These are phyloP conservation scores for Fusarium paranaense DNA, from an alignment of 2,329 filamentous ascomycete genomes.

Conservation along the genomic window DNA sequence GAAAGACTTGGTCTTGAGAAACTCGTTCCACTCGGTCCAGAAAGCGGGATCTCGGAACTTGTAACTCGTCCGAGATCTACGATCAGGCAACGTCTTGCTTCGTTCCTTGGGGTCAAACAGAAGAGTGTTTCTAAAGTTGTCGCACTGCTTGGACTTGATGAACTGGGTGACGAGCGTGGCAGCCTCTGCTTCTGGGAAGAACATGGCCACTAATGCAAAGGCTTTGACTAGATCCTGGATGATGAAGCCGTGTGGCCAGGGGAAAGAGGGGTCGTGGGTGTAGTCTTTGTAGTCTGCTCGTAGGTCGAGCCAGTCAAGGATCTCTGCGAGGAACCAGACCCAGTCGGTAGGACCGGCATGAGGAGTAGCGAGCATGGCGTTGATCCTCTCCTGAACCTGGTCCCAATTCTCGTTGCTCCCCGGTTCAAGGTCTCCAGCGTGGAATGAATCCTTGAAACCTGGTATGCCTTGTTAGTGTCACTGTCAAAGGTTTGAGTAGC, in stretches of 20 bases:
- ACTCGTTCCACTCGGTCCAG: constrained; percentile 39
- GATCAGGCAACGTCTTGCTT: constrained; percentile 35
- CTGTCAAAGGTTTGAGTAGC: fast-evolving
- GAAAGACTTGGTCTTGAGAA: constrained; percentile 16
- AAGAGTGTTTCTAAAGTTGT: constrained; percentile 26
- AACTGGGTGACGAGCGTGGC: constrained; percentile 31
- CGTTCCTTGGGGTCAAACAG: constrained; percentile 40
- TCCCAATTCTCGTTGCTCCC: constrained; percentile 32
- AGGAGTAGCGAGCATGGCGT: constrained; percentile 18
- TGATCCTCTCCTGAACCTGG: constrained; percentile 32
- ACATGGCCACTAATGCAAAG: constrained; percentile 42
- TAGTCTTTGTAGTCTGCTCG: constrained; percentile 34
- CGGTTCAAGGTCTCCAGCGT: constrained; percentile 44
- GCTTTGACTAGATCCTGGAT: constrained; percentile 41
- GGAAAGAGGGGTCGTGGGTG: constrained; percentile 15
- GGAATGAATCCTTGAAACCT: constrained; percentile 45
- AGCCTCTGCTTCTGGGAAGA: constrained; percentile 34
- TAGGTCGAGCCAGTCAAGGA: constrained; percentile 40
- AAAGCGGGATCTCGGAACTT: constrained; percentile 37
- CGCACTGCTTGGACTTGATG: constrained; percentile 27
- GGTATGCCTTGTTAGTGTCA: neutral
- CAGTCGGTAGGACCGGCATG: constrained; percentile 35
- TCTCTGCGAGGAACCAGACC: constrained; percentile 39
- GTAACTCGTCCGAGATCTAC: constrained; percentile 39
- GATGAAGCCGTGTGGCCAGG: constrained; percentile 45